A percentile compares a stretch with the other conserved stretches of the same genome.
Conservation (phyloP, 306 rosid genomes). For the Luffa acutangula region DNA sequence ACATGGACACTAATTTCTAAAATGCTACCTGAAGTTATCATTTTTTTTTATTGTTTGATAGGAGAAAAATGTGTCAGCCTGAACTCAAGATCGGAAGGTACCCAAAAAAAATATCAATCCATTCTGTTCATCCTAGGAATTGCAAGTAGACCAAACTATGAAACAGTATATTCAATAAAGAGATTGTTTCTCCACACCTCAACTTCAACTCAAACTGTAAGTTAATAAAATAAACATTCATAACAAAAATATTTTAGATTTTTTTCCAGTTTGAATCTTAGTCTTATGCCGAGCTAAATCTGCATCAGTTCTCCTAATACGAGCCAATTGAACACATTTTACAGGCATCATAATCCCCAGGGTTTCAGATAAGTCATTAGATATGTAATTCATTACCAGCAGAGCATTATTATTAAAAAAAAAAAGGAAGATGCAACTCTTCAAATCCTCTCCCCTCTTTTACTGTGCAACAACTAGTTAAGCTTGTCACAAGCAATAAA, state of each 20-base stretch:
- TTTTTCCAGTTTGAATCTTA: background rate
- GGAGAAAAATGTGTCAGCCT: background rate
- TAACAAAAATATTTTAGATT: background rate
- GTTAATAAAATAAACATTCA: background rate
- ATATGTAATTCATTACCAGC: background rate
- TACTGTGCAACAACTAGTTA: background rate
- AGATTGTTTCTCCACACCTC: background rate
- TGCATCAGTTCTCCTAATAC: background rate
- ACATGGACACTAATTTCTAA: background rate
- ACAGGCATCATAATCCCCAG: background rate
- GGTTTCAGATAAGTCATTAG: background rate
- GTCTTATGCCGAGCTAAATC: background rate
- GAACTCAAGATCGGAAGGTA: background rate
- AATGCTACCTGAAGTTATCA: background rate
- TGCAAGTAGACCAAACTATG: background rate
- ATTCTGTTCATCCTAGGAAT: background rate
- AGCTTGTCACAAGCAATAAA: background rate
- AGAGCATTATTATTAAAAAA: background rate
- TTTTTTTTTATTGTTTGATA: background rate
- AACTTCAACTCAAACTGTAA: background rate
- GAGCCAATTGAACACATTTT: background rate
- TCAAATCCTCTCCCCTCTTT: background rate
- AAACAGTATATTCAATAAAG: background rate
- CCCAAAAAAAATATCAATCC: background rate
- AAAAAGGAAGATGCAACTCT: background rate